Base-by-base conservation (phyloP, 495 filamentous ascomycete species). In the Tuber magnatum region DNA sequence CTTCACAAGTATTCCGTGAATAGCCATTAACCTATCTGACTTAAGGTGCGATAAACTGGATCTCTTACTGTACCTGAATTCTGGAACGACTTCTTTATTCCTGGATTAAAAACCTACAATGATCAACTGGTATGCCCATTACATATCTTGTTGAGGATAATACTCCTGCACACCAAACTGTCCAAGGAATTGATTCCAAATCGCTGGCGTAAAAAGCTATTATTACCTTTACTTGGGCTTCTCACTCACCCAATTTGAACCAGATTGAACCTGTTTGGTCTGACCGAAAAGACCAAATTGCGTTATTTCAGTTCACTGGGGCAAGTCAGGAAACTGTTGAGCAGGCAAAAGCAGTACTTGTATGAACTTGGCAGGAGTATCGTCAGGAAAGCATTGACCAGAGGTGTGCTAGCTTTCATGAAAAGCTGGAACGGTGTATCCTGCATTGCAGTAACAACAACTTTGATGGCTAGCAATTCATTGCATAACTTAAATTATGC, bases 121-220 rank as follows among this genome's bases (percentile, higher is more conserved):
- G 3, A 6, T 38, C 46, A 14, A n/a, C 38, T 2, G 20, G 51
- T 6, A 38, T 73, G 38, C 44, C 51, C 0, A 6, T 40, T 3
- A 73, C 72, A 0, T 70, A 61, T 18, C 72, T 70, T n/a, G 44
- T 73, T 9, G 72, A 73, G n/a, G 72, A 73, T 40, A 73, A 73
- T 41, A 9, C 51, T 1, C 44, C 51, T 10, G 9, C 8, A 0
- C n/a, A 73, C 18, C 72, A 73, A 32, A 43, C 72, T 3, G 51
- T 40, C 8, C n/a, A 40, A 40, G 0, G 20, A 32, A 22, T 73
- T 40, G 44, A 73, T 69, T 2, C 6, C 0, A 51, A 73, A 22
- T 0, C 0, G 35, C 4, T 48, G 1, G 8, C 0, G 6, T 0
- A 32, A 20, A 65, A 22, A 40, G 46, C 28, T 3, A 70, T 73